Conservation (phyloP, 1,284 basidiomycete species). For the Moniliella sp. region DNA sequence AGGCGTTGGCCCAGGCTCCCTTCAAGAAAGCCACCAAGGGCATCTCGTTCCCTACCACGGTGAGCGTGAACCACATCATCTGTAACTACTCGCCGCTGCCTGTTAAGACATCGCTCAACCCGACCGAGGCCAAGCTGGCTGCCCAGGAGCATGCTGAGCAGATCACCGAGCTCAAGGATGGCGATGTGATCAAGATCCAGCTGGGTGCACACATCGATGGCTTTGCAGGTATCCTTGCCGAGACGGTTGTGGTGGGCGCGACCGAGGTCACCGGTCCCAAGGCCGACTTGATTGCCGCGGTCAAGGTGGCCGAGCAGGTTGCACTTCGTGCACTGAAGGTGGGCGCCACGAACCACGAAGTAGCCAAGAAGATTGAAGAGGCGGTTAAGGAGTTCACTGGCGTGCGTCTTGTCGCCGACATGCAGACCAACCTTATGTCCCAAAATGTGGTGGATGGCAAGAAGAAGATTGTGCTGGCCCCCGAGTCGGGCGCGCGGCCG, state of each 20-base stretch:
- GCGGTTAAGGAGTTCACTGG: slow-evolving; percentile 37
- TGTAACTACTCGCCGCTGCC: slow-evolving; percentile 43
- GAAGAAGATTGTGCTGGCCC: slow-evolving; percentile 24
- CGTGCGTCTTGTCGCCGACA: slow-evolving; percentile 35
- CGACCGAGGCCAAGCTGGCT: too few species aligned
- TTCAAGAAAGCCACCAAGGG: too few species aligned
- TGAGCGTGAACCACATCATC: slow-evolving; percentile 58
- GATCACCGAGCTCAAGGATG: slow-evolving; percentile 54
- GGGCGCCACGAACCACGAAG: slow-evolving; percentile 79
- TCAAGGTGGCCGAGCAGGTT: slow-evolving; percentile 71
- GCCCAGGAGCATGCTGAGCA: too few species aligned
- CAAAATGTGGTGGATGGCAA: slow-evolving; percentile 52
- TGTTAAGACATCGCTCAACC: too few species aligned
- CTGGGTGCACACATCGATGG: slow-evolving; percentile 88
- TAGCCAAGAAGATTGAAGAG: slow-evolving; percentile 66
- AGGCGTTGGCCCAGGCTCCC: too few species aligned
- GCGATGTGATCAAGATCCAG: slow-evolving; percentile 85
- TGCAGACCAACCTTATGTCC: slow-evolving; percentile 71
- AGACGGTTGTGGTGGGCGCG: slow-evolving; percentile 43
- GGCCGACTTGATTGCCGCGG: slow-evolving; percentile 78
- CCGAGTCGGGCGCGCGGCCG: slow-evolving; percentile 16
- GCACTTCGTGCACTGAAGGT: slow-evolving; percentile 40
- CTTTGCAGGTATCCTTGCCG: slow-evolving; percentile 64
- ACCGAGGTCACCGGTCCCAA: slow-evolving; percentile 52
- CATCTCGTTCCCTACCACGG: slow-evolving; percentile 68